Base-by-base conservation (phyloP, 768 basidiomycete genomes). In the Cytidiella melzeri region DNA sequence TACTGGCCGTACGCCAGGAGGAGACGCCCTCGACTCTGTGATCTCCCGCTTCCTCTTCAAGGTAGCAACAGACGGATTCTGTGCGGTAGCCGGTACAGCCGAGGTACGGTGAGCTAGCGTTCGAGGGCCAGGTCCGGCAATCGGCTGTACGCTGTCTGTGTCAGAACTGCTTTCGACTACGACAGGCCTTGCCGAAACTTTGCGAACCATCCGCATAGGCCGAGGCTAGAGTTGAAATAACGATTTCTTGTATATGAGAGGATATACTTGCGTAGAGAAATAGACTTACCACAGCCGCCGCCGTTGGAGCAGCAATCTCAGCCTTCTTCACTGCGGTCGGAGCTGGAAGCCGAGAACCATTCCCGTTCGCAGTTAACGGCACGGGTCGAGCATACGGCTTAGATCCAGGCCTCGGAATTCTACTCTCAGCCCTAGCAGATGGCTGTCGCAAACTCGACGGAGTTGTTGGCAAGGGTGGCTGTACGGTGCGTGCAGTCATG, bases 1-100 rank as follows among this genome's bases (percentile, higher is more conserved):
- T n/a, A 67, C 48, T 3, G 64, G 64, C n/a, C 54, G 58, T 3
- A 59, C 51, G 26, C 47, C 55, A 12, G 68, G 49, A 18, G 57
- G 50, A 10, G 56, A 45, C 9, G 53, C 39, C 34, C 59, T 61
- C 34, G 43, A 25, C 38, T 38, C 52, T 57, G 48, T 60, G 55
- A 37, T 61, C 63, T 61, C 71, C 50, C 61, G 53, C 39, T 61
- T 64, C 11, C 63, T 53, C 48, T 72, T 73, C 27, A 67, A 59
- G 12, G 60, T 47, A 23, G 61, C 45, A 21, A n/a, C 23, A 26
- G 27, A 13, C 5, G 27, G 21, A 12, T 21, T 24, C 41, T 34
- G 9, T 34, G 28, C 9, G 18, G 23, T 7, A n/a, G 42, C 27
- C 19, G 27, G 25, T 10, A 19, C 20, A 3, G 39, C 45, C 25